A percentile compares a stretch with the other conserved stretches of the same genome.
Evolutionary conservation across 768 basidiomycete genomes (phyloP).

Genomic region (Candolleomyces eurysporus): DNA sequence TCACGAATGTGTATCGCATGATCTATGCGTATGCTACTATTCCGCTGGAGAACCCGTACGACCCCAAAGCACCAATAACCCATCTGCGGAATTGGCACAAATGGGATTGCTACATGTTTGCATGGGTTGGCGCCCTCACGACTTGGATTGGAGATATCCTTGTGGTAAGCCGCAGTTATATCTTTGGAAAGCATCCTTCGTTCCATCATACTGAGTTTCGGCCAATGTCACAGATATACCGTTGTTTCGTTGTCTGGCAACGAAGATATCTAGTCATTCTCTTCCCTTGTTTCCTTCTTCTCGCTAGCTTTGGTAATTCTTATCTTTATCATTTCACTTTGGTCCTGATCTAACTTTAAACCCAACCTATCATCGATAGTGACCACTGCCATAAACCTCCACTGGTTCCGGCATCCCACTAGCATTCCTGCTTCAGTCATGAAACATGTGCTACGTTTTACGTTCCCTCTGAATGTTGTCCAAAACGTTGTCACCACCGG

Average conservation of each 20-base stretch:
- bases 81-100: constrained; percentile 20
- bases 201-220: not conserved
- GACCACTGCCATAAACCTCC: constrained; percentile 13
- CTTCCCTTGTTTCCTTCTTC: constrained; percentile 21
- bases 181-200: not conserved
- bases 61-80: constrained; percentile 13
- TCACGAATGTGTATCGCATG: not conserved
- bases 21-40: not conserved
- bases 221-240: constrained; percentile 21
- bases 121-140: constrained; percentile 20
- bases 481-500: constrained; percentile 29
- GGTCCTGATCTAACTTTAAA: not conserved
- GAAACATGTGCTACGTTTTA: constrained; percentile 16
- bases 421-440: constrained; percentile 3
- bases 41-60: too few relatives aligned
- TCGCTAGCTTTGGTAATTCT: constrained; percentile 18
- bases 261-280: constrained; percentile 18
- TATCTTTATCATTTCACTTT: not conserved
- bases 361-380: constrained; percentile 13
- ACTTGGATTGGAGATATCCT: constrained; percentile 29
- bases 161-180: constrained; percentile 15
- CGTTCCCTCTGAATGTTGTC: constrained; percentile 24
- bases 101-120: constrained; percentile 22
- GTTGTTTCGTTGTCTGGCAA: constrained; percentile 29
- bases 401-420: constrained; percentile 23